These are phyloP conservation scores for Hemisphaericaspora xylanilytica DNA, from an alignment of 1,139 yeast genomes.

Conservation along the genomic window DNA sequence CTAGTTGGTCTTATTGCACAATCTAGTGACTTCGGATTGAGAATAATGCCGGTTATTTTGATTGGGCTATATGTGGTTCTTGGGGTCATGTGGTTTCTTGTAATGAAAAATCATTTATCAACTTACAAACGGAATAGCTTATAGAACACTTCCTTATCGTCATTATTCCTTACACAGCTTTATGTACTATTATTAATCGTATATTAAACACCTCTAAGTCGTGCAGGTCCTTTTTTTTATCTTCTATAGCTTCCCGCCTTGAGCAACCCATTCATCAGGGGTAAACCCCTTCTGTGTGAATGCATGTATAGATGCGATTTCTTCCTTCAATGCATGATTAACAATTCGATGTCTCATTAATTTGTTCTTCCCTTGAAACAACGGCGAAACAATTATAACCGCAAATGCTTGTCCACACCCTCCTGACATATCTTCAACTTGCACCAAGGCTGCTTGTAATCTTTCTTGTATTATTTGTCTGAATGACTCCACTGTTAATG, in stretches of 20 bases:
- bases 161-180: too few relatives aligned
- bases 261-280: slow-evolving; percentile 63
- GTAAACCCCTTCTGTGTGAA: slow-evolving; percentile 89
- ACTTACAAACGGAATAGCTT: slow-evolving; percentile 18
- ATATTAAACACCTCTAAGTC: neutral
- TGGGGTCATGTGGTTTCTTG: slow-evolving; percentile 26
- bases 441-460: slow-evolving; percentile 52
- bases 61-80: slow-evolving; percentile 26
- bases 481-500: slow-evolving; percentile 45
- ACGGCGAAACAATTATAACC: slow-evolving; percentile 71
- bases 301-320: slow-evolving; percentile 85
- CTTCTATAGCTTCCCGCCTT: slow-evolving; percentile 28
- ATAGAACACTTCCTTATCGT: slow-evolving; percentile 11
- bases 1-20: slow-evolving; percentile 52
- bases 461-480: slow-evolving; percentile 48
- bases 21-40: slow-evolving; percentile 32
- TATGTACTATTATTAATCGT: too few relatives aligned
- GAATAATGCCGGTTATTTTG: slow-evolving; percentile 34
- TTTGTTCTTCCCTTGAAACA: slow-evolving; percentile 79
- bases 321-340: slow-evolving; percentile 73
- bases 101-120: slow-evolving; percentile 19
- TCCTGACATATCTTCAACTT: slow-evolving; percentile 72
- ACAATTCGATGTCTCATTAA: slow-evolving; percentile 84
- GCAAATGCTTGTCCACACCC: slow-evolving; percentile 91
- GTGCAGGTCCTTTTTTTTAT: neutral